Base-by-base conservation (phyloP, 2,329 filamentous ascomycete genomes). In the Neonectria faginata region DNA sequence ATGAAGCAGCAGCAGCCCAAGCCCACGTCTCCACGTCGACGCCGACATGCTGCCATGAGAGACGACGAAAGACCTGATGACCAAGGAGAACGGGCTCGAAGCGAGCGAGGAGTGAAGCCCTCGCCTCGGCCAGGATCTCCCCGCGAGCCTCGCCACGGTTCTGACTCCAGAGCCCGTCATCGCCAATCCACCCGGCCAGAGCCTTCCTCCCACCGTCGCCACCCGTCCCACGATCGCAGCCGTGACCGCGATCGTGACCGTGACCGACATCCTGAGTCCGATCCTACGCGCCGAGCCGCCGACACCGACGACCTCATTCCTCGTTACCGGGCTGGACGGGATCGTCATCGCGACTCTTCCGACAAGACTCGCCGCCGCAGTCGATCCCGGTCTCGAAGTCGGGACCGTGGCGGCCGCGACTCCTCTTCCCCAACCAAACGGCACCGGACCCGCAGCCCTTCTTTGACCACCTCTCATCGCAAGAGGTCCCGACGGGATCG, bases 21-120 rank as follows among this genome's bases (percentile, higher is more conserved):
- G 73, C 65, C 75, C 70, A 73, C 73, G 71, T 70, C 74, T 78
- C 73, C 72, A 72, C 75, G 71, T 76, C 75, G 73, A 71, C 73
- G 72, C 75, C 75, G 73, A 76, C 69, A 80, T 81, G 78, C 75
- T 78, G 77, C 78, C 76, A 81, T 81, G 79, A 80, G 68, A 74
- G 77, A 80, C 76, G 74, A 73, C 62, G 73, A 75, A 72, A 74
- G 75, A 77, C 73, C 71, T 70, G 71, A 80, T 74, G 77, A 79
- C 56, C 71, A 76, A 69, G 73, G 76, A 76, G 77, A 80, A 67
- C 70, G 76, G 75, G 75, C 75, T 75, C 75, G 77, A 70, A 69
- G 70, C 65, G 76, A 78, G 66, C 76, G 76, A 75, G 76, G 76
- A 70, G 66, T 74, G 67, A 75, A 73, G 62, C 66, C 74, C 62